Conservation (phyloP, 305 asterid genomes). For the Rubia balearica region DNA sequence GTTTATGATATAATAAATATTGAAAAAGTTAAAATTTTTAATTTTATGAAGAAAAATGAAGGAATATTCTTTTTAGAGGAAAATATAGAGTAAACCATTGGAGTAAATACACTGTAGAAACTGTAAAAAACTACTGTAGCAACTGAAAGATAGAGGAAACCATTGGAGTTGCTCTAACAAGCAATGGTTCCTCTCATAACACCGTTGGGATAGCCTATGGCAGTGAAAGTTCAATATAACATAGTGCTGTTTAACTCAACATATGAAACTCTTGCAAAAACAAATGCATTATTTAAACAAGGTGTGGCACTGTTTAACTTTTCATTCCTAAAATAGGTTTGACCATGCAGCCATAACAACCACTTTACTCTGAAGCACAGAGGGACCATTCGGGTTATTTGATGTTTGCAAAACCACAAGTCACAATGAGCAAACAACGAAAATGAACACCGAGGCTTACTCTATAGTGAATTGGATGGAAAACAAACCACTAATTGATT, state of each 20-base stretch:
- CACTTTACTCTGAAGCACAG: not conserved
- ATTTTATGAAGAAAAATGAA: too few relatives aligned
- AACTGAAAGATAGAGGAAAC: too few relatives aligned
- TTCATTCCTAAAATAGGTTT: not conserved
- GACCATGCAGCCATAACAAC: not conserved
- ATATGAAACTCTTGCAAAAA: not conserved
- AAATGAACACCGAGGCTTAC: not conserved
- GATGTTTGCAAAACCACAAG: not conserved
- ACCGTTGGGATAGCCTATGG: too few relatives aligned
- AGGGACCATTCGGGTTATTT: not conserved
- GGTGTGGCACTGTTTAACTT: not conserved
- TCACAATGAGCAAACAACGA: not conserved
- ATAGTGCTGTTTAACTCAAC: not conserved
- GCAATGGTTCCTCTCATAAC: too few relatives aligned
- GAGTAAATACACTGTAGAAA: too few relatives aligned
- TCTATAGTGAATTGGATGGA: not conserved
- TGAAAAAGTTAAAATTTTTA: too few relatives aligned
- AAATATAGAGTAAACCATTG: too few relatives aligned
- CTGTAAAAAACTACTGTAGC: too few relatives aligned
- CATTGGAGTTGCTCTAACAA: too few relatives aligned
- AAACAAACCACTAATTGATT: not conserved
- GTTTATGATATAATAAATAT: too few relatives aligned
- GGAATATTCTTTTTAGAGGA: too few relatives aligned
- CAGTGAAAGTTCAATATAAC: too few relatives aligned
- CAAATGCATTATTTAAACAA: not conserved